Evolutionary conservation across 805 yeast genomes (phyloP).

Genomic region (Wickerhamomyces strasburgensis): DNA sequence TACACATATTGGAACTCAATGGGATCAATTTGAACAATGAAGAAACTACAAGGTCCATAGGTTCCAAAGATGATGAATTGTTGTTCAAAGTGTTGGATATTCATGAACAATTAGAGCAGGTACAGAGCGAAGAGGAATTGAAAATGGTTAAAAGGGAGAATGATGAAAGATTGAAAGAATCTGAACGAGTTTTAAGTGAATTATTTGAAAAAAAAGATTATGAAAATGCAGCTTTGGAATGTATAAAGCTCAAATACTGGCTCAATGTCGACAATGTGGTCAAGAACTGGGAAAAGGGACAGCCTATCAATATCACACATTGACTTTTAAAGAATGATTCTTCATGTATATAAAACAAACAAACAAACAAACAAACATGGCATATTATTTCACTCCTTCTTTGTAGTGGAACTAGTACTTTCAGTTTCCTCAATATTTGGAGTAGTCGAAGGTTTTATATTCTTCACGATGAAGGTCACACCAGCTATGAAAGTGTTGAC

Average conservation of each 20-base stretch:
- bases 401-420: too few species aligned
- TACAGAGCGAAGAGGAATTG: constrained; percentile 54
- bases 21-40: constrained; percentile 59
- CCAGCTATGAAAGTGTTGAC: constrained; percentile 22
- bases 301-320: background rate
- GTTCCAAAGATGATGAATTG: constrained; percentile 43
- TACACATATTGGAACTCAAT: constrained; percentile 43
- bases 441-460: background rate
- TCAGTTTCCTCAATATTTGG: constrained; percentile 6
- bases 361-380: too few species aligned
- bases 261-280: constrained; percentile 67
- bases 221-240: constrained; percentile 56
- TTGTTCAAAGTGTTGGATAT: constrained; percentile 77
- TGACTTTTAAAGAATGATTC: background rate
- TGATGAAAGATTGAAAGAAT: constrained; percentile 43
- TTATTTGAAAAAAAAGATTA: constrained; percentile 45
- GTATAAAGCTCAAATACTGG: constrained; percentile 81
- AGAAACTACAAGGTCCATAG: constrained; percentile 34
- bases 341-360: too few species aligned
- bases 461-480: constrained; percentile 20
- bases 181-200: constrained; percentile 40
- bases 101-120: constrained; percentile 76
- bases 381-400: too few species aligned
- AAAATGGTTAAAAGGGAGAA: constrained; percentile 49
- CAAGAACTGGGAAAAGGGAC: constrained; percentile 71